A percentile compares a stretch with the other conserved stretches of the same genome.
These are phyloP conservation scores for Penicillium odoratum DNA, from an alignment of 495 filamentous ascomycete species.

Conservation along the genomic window DNA sequence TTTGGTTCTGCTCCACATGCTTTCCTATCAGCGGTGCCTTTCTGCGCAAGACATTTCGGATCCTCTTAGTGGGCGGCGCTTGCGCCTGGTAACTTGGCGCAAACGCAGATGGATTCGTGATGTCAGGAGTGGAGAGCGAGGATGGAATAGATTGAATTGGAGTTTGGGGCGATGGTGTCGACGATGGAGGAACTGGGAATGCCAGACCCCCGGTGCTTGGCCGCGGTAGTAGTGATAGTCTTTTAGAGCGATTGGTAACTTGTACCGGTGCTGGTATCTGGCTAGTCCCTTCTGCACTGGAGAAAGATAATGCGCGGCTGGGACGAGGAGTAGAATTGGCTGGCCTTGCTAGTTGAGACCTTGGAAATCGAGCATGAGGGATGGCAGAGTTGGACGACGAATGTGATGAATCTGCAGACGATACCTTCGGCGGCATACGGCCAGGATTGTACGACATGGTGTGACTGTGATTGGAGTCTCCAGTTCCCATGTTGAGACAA, in stretches of 20 bases:
- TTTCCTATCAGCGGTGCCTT: slow-evolving; percentile 45
- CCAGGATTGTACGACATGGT: slow-evolving; percentile 43
- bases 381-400: slow-evolving; percentile 17
- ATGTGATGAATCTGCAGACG: slow-evolving; percentile 29
- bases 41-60: slow-evolving; percentile 46
- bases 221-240: slow-evolving; percentile 35
- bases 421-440: slow-evolving; percentile 35
- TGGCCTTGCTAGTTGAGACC: slow-evolving; percentile 33
- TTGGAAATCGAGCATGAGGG: slow-evolving; percentile 20
- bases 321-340: slow-evolving; percentile 23
- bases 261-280: slow-evolving; percentile 25
- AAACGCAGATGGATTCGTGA: slow-evolving; percentile 16
- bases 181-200: slow-evolving; percentile 20
- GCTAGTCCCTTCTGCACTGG: slow-evolving; percentile 28
- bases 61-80: slow-evolving; percentile 23
- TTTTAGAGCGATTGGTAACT: slow-evolving; percentile 25
- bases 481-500: slow-evolving; percentile 32
- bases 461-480: slow-evolving; percentile 26
- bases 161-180: slow-evolving; percentile 17
- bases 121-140: slow-evolving; percentile 20
- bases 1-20: slow-evolving; percentile 28
- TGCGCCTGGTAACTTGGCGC: slow-evolving; percentile 12
- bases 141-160: slow-evolving; percentile 21
- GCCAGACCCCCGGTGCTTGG: slow-evolving; percentile 25
- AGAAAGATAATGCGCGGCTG: slow-evolving; percentile 34